phyloP scores from a whole-genome alignment of 352 stramenopile species.

The Phytopythium helicoides region DNA sequence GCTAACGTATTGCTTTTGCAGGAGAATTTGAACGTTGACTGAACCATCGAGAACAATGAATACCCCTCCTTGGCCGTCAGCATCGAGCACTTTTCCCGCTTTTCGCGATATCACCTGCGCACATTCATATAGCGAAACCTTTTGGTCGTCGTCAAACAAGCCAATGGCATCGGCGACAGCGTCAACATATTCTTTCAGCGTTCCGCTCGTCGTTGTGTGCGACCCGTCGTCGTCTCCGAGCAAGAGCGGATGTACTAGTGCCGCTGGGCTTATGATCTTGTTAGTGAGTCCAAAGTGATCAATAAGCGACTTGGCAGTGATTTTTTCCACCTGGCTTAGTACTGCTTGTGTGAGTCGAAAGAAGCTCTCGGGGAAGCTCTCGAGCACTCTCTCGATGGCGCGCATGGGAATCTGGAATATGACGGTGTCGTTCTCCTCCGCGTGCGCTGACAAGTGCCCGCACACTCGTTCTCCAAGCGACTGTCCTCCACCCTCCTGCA shows the following conservation, averaged over 20 bases:
- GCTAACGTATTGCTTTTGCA: constrained; percentile 34
- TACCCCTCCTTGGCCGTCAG: constrained; percentile 19
- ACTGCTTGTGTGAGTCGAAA: constrained; percentile 71
- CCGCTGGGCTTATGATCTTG: constrained; percentile 32
- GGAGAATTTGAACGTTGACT: constrained; percentile 51
- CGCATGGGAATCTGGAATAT: constrained; percentile 63
- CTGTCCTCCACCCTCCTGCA: constrained; percentile 23
- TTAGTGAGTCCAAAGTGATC: constrained; percentile 74
- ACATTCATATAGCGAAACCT: constrained; percentile 25
- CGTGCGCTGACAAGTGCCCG: constrained; percentile 45
- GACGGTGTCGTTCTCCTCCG: constrained; percentile 43
- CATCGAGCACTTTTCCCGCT: constrained; percentile 5
- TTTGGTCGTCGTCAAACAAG: constrained; percentile 38
- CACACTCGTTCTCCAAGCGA: constrained; percentile 46
- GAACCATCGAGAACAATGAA: constrained; percentile 61
- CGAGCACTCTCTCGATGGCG: constrained; percentile 47
- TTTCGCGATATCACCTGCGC: constrained; percentile 27
- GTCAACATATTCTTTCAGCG: constrained; percentile 25
- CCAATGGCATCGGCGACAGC: constrained; percentile 43
- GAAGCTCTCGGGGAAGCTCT: constrained; percentile 65
- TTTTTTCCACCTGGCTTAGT: constrained; percentile 81
- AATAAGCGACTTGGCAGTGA: constrained; percentile 73
- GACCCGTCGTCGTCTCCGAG: constrained; percentile 10
- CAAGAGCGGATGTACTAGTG: constrained; percentile 29
- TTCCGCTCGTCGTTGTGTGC: constrained; percentile 1